These are phyloP conservation scores for Blastocystis sp. DNA, from an alignment of 352 stramenopile genomes.

Conservation along the genomic window DNA sequence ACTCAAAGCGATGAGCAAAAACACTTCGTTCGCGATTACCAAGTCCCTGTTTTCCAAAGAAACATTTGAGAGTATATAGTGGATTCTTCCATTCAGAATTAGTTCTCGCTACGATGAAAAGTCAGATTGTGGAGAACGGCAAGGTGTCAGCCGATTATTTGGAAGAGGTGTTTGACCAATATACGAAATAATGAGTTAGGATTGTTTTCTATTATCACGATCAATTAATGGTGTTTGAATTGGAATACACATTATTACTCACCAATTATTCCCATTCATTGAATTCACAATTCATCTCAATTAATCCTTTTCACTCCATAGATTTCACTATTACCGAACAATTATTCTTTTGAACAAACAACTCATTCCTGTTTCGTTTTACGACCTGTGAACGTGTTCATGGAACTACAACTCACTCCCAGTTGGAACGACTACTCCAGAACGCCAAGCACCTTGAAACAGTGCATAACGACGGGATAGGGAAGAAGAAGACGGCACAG, in stretches of 20 bases:
- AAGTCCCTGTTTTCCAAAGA: not conserved
- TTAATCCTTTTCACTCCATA: not conserved
- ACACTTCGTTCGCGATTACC: not conserved
- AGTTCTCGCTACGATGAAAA: not conserved
- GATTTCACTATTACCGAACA: no score
- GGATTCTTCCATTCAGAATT: no score
- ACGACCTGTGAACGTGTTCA: slow-evolving; percentile 26
- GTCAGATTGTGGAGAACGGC: not conserved
- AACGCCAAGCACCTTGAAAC: slow-evolving; percentile 1
- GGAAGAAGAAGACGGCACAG: not conserved
- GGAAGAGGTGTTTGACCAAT: not conserved
- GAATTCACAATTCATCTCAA: not conserved
- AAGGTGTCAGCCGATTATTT: not conserved
- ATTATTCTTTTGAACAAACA: not conserved
- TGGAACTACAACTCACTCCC: not conserved
- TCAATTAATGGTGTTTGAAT: not conserved
- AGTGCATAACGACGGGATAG: not conserved
- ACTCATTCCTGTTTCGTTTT: not conserved
- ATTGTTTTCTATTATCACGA: not conserved
- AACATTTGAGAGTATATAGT: no score
- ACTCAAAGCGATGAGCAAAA: not conserved
- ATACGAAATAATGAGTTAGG: not conserved
- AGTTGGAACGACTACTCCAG: not conserved
- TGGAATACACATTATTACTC: not conserved
- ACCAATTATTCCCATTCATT: not conserved